These are phyloP conservation scores for Beta macrorhiza DNA, from an alignment of 179 eudicot genomes.

Conservation along the genomic window DNA sequence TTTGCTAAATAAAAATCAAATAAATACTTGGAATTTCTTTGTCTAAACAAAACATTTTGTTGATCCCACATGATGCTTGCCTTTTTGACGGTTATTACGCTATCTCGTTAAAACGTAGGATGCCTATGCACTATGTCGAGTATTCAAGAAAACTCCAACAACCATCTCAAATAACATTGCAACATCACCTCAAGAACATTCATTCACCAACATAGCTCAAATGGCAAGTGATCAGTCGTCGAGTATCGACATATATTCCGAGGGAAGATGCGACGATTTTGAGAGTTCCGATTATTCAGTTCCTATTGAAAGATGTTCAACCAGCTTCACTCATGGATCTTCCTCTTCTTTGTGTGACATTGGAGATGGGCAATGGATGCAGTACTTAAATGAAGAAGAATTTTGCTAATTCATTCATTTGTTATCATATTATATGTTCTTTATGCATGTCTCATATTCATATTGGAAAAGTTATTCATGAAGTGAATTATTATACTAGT, in stretches of 20 bases:
- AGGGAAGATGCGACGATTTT: conserved; percentile 56
- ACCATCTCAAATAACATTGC: conserved; percentile 20
- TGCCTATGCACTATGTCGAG: conserved; percentile 81
- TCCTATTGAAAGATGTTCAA: conserved; percentile 41
- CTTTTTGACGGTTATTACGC: neutral
- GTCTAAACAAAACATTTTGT: neutral
- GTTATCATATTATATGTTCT: neutral
- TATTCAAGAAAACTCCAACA: conserved; percentile 62
- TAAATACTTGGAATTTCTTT: too few relatives aligned
- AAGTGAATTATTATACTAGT: neutral
- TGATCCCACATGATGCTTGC: neutral
- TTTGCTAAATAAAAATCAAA: too few relatives aligned
- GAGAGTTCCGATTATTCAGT: conserved; percentile 46
- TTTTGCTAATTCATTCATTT: conserved; percentile 11
- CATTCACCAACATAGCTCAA: conserved; percentile 34
- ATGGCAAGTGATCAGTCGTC: conserved; percentile 55
- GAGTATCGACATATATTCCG: conserved; percentile 49
- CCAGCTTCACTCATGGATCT: conserved; percentile 33
- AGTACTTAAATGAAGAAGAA: conserved; percentile 74
- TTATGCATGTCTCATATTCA: conserved; percentile 4
- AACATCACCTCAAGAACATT: conserved; percentile 33
- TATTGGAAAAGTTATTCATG: conserved; percentile 14
- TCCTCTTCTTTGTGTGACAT: conserved; percentile 28
- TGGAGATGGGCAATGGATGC: conserved; percentile 73
- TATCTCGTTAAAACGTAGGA: conserved; percentile 41